These are phyloP conservation scores for Pseudogymnoascus sp. DNA, from an alignment of 2,329 filamentous ascomycete species.

Conservation along the genomic window DNA sequence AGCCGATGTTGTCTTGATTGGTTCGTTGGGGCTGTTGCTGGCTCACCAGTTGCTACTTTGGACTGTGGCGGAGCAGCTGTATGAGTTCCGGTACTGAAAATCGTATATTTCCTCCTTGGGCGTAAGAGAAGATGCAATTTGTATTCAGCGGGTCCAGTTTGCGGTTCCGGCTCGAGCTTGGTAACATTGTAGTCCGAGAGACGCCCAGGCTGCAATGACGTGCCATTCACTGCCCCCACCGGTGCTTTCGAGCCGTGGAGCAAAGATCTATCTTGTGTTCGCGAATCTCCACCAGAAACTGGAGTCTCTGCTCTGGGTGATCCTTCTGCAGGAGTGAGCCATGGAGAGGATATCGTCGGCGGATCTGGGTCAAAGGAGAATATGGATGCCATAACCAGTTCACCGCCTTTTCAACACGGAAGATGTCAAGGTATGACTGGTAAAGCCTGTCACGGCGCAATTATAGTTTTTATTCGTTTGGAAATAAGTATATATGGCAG, in stretches of 20 bases:
- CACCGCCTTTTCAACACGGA: background rate
- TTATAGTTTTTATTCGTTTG: background rate
- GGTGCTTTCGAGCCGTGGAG: slow-evolving; percentile 26
- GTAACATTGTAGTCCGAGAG: slow-evolving; percentile 58
- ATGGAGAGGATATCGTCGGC: slow-evolving; percentile 81
- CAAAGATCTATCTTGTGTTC: slow-evolving; percentile 15
- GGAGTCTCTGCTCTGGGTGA: slow-evolving; percentile 28
- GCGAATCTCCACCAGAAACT: slow-evolving; percentile 27
- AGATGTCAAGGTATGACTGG: slow-evolving; percentile 4
- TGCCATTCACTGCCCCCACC: slow-evolving; percentile 27
- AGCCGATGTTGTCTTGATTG: slow-evolving; percentile 75
- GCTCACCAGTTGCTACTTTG: slow-evolving; percentile 15
- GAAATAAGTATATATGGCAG: slow-evolving; percentile 1
- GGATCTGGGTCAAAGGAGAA: slow-evolving; percentile 92
- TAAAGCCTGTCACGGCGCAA: background rate
- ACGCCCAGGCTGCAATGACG: slow-evolving; percentile 32
- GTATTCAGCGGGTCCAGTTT: slow-evolving; percentile 92
- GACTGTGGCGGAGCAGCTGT: slow-evolving; percentile 30
- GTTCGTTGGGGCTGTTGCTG: slow-evolving; percentile 30
- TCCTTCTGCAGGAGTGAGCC: slow-evolving; percentile 51
- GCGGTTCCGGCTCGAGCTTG: slow-evolving; percentile 79
- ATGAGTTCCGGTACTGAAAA: slow-evolving; percentile 55
- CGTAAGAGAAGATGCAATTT: slow-evolving; percentile 85
- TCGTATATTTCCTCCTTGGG: slow-evolving; percentile 63
- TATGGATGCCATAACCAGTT: slow-evolving; percentile 70